Base-by-base conservation (phyloP, 768 basidiomycete genomes). In the Saitozyma sp. region DNA sequence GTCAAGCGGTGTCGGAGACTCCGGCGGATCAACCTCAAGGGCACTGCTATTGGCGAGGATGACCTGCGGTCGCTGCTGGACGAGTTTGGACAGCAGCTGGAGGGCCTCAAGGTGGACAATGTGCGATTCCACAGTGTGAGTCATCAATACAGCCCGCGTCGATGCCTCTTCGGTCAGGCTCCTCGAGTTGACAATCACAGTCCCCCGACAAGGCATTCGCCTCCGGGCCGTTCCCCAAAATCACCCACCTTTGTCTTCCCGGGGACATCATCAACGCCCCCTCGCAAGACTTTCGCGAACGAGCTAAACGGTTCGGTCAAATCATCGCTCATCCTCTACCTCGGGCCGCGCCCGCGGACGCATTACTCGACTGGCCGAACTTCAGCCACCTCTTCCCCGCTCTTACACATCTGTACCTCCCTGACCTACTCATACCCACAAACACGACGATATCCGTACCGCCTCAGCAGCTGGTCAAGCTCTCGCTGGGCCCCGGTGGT, bases 181-280 rank as follows among this genome's bases (percentile, higher is more conserved):
- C n/a, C 59, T 11, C 9, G 11, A 61, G n/a, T n/a, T n/a, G n/a
- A n/a, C n/a, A n/a, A n/a, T n/a, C n/a, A n/a, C n/a, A n/a, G 56
- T 53, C 63, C 40, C 50, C 59, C 37, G 61, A 68, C 56, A 46
- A 58, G 10, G 63, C 63, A 17, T 73, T 70, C 52, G 51, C 56
- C 11, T 52, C 56, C 5, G 42, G 19, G 5, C 50, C 65, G 9
- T 75, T 63, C 55, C 66, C 68, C 17, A 19, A 14, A 8, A 19
- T 75, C 6, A 70, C 69, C 8, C 66, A 75, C n/a, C 67, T 75
- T n/a, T 69, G 71, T 54, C 63, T 75, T 39, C 74, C 74, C 3
- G 71, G 71, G 11, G 52, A 65, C 42, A 40, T 70, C 17, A 59
- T 75, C 59, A 66, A 68, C 45, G n/a, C 58, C 9, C 54, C 66